Percentiles rank a stretch among this genome's conserved stretches.
Conservation (phyloP, 1,284 basidiomycete species). For the Sporisorium iseilematis-ciliati region DNA sequence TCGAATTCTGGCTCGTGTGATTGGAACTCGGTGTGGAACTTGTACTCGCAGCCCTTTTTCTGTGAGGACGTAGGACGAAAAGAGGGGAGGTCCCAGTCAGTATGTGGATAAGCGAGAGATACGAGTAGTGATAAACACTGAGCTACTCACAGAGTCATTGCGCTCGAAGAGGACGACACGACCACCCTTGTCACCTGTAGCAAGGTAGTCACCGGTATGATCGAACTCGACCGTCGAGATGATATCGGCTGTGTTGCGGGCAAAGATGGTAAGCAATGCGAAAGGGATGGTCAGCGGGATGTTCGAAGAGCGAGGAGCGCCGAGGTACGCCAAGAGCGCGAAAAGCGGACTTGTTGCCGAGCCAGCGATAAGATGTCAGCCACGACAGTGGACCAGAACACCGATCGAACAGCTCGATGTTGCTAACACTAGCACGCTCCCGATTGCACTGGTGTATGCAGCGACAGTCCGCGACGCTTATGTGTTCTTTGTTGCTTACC, state of each 20-base stretch:
- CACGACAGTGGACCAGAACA: not conserved
- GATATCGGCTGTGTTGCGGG: constrained; percentile 79
- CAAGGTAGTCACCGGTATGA: constrained; percentile 98
- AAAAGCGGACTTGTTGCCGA: not conserved
- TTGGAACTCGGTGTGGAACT: constrained; percentile 99
- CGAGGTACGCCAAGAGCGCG: not conserved
- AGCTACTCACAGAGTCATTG: constrained; percentile 86
- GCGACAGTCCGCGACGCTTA: not conserved
- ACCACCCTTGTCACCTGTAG: constrained; percentile 97
- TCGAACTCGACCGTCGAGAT: constrained; percentile 96
- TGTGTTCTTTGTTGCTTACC: constrained; percentile 73
- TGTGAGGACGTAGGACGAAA: constrained; percentile 19
- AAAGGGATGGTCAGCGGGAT: not conserved
- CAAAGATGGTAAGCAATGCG: not conserved
- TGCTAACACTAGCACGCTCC: not conserved
- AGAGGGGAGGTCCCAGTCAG: not conserved
- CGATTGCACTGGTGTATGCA: not conserved
- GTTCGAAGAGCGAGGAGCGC: constrained; percentile 1
- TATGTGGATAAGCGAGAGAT: not conserved
- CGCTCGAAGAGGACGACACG: constrained; percentile 98
- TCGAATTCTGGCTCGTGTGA: constrained; percentile 99
- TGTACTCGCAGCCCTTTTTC: constrained; percentile 99
- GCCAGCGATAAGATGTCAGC: not conserved
- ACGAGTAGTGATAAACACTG: not conserved
- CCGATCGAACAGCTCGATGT: not conserved